These are phyloP conservation scores for Oxyria digyna DNA, from an alignment of 148 eudicot genomes.

Conservation along the genomic window DNA sequence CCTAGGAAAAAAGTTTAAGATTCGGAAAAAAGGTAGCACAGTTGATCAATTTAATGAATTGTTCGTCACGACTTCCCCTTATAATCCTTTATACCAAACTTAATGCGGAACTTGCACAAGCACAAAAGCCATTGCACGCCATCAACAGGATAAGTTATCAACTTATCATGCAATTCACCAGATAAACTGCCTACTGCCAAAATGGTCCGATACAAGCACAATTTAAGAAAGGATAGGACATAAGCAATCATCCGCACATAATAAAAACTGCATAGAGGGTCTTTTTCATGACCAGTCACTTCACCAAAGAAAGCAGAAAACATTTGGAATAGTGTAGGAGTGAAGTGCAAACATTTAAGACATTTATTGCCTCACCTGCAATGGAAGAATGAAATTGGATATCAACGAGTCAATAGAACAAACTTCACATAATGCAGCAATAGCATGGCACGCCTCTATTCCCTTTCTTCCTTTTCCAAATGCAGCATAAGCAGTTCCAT, in stretches of 20 bases:
- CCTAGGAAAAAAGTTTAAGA: no score
- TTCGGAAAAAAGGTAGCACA: no score
- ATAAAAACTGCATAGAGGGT: neutral
- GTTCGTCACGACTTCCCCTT: no score
- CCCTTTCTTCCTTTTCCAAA: constrained; percentile 73
- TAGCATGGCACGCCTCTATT: constrained; percentile 89
- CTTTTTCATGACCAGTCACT: neutral
- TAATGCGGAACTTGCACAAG: neutral
- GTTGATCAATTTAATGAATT: no score
- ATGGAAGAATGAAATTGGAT: constrained; percentile 94
- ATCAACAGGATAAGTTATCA: neutral
- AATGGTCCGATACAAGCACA: neutral
- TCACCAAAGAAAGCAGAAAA: neutral
- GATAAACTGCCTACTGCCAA: neutral
- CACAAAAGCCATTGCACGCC: neutral
- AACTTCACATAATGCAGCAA: constrained; percentile 87
- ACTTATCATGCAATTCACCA: neutral
- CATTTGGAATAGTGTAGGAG: neutral
- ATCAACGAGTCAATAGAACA: constrained; percentile 89
- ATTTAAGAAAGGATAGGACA: neutral
- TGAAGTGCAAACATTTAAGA: neutral
- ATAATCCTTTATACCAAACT: neutral
- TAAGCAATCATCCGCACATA: neutral
- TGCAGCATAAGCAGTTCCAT: constrained; percentile 80
- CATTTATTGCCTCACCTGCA: constrained; percentile 49